Evolutionary conservation across 108 stramenopile genomes (phyloP), one percentile per base, ranked within the genome.

Genomic region (Tribonema minus): DNA sequence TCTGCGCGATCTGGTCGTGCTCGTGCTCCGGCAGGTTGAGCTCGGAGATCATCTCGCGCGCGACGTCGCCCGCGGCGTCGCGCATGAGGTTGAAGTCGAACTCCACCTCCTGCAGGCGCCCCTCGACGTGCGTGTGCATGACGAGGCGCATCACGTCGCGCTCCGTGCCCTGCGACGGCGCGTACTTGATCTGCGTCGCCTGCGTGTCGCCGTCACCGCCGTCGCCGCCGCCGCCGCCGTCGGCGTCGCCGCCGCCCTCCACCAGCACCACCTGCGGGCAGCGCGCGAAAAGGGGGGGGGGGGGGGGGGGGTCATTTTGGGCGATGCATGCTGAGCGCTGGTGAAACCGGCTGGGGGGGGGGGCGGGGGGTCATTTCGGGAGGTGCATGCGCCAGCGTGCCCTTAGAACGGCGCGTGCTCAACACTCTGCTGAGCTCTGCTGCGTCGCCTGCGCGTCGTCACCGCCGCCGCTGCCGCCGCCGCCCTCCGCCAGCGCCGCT

Each of bases 11-110:
- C 26, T 36, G 41, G 4, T 59, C 74, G 31, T 54, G 74, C 64
- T 75, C 74, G 23, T 75, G 64, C 41, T 66, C 38, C 3, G 74
- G 61, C 41, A 75, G 64, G 33, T 34, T 61, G 15, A 75, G 74
- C 33, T 75, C 74, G 33, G 33, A 23, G 62, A 75, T 75, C 74
- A 75, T 75, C 46, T 75, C 74, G 28, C 64, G 32, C 0, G 74
- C 15, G 40, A 75, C 74, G 64, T 75, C 66, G 1, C 60, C 25
- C 37, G 76, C 66, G 64, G 36, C 41, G 58, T 81, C 80, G 33
- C 59, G 31, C 34, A 40, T 64, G 15, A 81, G 70, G 64, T 81
- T 67, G 65, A 71, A 81, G 30, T 71, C 70, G 58, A 81, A 81
- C 70, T 81, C 80, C 29, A 81, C 69, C 58, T 81, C 80, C 23